Conservation (phyloP, 2,329 filamentous ascomycete genomes). For the Plectosphaerella plurivora region DNA sequence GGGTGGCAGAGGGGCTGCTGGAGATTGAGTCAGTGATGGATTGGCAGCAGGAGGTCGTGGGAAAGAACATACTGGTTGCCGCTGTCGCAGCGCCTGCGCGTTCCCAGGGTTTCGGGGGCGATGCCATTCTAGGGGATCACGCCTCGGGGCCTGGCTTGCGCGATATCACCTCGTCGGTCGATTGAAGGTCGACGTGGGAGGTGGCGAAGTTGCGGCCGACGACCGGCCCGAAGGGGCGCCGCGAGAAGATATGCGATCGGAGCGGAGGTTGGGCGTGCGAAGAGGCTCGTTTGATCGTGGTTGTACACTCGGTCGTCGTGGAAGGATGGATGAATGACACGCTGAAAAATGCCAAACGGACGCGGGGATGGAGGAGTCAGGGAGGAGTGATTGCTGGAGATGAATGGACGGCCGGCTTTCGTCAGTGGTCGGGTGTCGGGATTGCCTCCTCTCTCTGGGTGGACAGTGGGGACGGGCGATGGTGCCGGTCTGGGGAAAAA, state of each 20-base stretch:
- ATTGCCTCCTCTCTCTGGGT: too few species aligned
- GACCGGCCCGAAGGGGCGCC: neutral
- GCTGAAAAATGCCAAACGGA: neutral
- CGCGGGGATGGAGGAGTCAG: neutral
- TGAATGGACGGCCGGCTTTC: neutral
- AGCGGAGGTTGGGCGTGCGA: neutral
- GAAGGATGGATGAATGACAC: neutral
- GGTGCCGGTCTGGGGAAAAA: neutral
- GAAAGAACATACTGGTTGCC: slow-evolving; percentile 39
- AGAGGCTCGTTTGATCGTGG: neutral
- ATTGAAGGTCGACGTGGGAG: neutral
- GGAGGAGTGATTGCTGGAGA: too few species aligned
- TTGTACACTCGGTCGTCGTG: neutral
- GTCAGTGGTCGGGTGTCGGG: neutral
- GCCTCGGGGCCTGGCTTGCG: neutral
- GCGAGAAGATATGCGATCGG: neutral
- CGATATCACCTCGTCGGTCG: neutral
- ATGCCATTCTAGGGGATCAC: slow-evolving; percentile 48
- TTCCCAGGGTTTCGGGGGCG: slow-evolving; percentile 98
- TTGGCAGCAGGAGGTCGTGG: slow-evolving; percentile 1
- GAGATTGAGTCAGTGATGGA: slow-evolving; percentile 7
- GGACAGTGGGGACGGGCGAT: neutral
- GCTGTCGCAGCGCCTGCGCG: slow-evolving; percentile 59
- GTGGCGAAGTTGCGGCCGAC: neutral
- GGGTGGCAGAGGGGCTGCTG: slow-evolving; percentile 4